A percentile compares a stretch with the other conserved stretches of the same genome.
Conservation (phyloP, 768 basidiomycete genomes). For the Suillus decipiens region DNA sequence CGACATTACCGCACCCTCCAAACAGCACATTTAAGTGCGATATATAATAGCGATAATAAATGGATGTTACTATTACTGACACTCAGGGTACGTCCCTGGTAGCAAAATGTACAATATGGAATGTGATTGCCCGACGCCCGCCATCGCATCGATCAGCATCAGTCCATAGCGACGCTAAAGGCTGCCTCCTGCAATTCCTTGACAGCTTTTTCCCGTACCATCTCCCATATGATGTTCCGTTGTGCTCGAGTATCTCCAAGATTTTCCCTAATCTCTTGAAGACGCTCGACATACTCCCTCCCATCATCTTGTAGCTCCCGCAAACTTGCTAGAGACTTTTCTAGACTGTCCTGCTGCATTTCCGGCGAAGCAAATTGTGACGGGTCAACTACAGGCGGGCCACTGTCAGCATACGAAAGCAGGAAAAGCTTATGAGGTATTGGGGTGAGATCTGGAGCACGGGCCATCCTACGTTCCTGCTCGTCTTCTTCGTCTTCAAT, state of each 20-base stretch:
- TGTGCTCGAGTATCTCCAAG: constrained; percentile 75
- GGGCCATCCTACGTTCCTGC: constrained; percentile 47
- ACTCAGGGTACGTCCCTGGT: neutral
- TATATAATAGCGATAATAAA: neutral
- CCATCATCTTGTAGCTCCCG: constrained; percentile 86
- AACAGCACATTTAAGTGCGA: neutral
- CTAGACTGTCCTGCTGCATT: constrained; percentile 67
- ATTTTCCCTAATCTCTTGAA: constrained; percentile 82
- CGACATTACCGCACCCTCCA: neutral
- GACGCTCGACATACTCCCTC: constrained; percentile 80
- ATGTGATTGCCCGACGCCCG: neutral
- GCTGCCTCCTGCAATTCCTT: constrained; percentile 74
- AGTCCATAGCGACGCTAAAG: constrained; percentile 33
- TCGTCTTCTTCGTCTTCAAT: constrained; percentile 40
- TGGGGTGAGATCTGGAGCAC: constrained; percentile 68
- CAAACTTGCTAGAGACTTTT: constrained; percentile 71
- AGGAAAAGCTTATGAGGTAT: constrained; percentile 70
- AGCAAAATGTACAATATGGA: neutral
- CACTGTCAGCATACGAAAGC: constrained; percentile 48
- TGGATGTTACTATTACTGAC: neutral
- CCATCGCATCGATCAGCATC: constrained; percentile 3
- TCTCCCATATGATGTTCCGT: constrained; percentile 72
- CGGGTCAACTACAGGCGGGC: constrained; percentile 50
- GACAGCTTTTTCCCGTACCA: constrained; percentile 72
- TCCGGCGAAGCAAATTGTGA: constrained; percentile 67